Percentiles rank a stretch among this genome's conserved stretches.
phyloP scores from a whole-genome alignment of 2,329 filamentous ascomycete genomes.

The Pyrenophora graminea region DNA sequence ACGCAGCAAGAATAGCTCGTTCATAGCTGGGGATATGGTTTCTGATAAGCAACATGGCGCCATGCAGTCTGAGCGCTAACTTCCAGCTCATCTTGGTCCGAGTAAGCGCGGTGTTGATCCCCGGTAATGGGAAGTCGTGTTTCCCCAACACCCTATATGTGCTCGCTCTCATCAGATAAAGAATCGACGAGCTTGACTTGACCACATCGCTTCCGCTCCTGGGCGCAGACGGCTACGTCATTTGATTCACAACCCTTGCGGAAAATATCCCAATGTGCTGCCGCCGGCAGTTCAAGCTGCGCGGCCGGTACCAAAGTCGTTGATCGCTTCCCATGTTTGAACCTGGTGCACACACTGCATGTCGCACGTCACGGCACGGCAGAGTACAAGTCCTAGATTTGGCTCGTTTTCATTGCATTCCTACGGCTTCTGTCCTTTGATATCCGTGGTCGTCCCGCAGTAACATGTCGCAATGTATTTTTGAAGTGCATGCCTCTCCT shows the following conservation, averaged over 20 bases:
- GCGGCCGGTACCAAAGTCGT: neutral
- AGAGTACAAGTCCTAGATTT: constrained; percentile 10
- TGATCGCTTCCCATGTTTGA: too few species aligned
- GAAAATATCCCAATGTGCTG: constrained; percentile 11
- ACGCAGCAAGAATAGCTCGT: too few species aligned
- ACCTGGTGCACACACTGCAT: neutral
- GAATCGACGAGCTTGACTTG: neutral
- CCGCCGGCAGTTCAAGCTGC: neutral
- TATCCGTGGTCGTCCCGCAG: constrained; percentile 23
- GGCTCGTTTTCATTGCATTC: constrained; percentile 38
- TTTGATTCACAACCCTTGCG: neutral
- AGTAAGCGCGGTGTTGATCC: constrained; percentile 1
- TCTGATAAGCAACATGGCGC: too few species aligned
- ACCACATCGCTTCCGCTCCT: constrained; percentile 9
- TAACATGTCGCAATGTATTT: constrained; percentile 33
- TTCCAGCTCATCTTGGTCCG: too few species aligned
- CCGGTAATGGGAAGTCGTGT: too few species aligned
- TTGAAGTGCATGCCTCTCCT: constrained; percentile 37
- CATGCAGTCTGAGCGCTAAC: too few species aligned
- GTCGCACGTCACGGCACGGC: neutral
- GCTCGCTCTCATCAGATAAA: constrained; percentile 6
- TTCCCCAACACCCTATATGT: neutral
- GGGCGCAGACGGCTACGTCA: constrained; percentile 12
- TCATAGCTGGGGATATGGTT: too few species aligned
- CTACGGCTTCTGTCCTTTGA: constrained; percentile 25